Conservation (phyloP, 2,329 filamentous ascomycete species). For the Dendryphion nanum region DNA sequence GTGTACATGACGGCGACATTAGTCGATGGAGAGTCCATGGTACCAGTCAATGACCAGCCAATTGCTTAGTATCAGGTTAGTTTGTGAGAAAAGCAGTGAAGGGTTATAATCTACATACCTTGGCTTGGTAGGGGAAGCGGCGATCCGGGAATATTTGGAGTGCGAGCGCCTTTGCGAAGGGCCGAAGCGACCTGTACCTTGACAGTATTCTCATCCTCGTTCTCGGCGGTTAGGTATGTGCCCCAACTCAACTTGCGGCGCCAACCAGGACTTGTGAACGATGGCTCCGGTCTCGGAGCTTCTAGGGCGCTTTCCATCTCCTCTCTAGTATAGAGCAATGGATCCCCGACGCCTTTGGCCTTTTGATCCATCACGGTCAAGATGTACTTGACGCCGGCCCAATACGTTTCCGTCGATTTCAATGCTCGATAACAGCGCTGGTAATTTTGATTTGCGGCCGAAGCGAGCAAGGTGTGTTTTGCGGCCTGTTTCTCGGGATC, state of each 20-base stretch:
- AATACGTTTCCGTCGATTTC: constrained; percentile 77
- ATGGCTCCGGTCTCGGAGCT: constrained; percentile 49
- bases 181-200: constrained; percentile 28
- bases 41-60: constrained; percentile 85
- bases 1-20: constrained; percentile 81
- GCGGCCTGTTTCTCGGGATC: constrained; percentile 44
- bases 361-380: constrained; percentile 84
- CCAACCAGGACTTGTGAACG: constrained; percentile 54
- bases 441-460: constrained; percentile 82
- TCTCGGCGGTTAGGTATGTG: constrained; percentile 39
- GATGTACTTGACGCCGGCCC: constrained; percentile 85
- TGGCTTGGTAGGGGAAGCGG: constrained; percentile 52
- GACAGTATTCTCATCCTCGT: constrained; percentile 21
- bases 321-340: constrained; percentile 62
- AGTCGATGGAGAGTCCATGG: constrained; percentile 79
- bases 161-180: constrained; percentile 26
- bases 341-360: constrained; percentile 81
- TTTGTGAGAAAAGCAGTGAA: no score
- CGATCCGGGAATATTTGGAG: constrained; percentile 40
- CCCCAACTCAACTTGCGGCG: constrained; percentile 47
- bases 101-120: constrained; percentile 34
- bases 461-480: constrained; percentile 74
- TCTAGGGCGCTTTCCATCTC: constrained; percentile 73
- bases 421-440: constrained; percentile 82
- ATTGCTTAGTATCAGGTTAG: constrained; percentile 52